These are phyloP conservation scores for Nicotiana paniculata DNA, from an alignment of 257 asterid species.

Conservation along the genomic window DNA sequence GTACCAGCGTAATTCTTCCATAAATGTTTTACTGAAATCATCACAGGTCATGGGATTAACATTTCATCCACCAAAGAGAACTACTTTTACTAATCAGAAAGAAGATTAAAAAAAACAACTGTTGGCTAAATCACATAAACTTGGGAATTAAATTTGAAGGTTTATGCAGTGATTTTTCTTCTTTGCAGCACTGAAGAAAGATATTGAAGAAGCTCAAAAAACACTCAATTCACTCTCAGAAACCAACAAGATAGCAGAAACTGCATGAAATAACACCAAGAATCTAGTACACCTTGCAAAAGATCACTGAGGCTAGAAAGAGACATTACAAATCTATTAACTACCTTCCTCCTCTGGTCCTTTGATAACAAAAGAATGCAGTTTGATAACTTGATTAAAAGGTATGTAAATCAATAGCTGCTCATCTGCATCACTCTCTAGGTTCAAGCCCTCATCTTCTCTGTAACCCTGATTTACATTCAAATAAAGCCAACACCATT, in stretches of 20 bases:
- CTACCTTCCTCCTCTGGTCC: constrained; percentile 96
- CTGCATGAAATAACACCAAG: background rate
- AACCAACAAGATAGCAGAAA: background rate
- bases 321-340: background rate
- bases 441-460: constrained; percentile 81
- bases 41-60: background rate
- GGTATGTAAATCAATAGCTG: constrained; percentile 86
- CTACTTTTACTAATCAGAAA: background rate
- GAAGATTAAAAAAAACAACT: background rate
- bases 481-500: background rate
- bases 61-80: constrained; percentile 2
- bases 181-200: background rate
- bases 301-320: background rate
- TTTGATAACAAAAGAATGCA: constrained; percentile 62
- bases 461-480: constrained; percentile 68
- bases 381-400: constrained; percentile 75
- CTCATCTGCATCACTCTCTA: constrained; percentile 97
- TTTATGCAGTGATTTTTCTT: background rate
- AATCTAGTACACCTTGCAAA: background rate
- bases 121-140: background rate
- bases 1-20: background rate
- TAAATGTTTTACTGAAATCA: background rate
- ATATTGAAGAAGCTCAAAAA: background rate
- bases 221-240: background rate
- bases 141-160: background rate